Conservation (phyloP, 305 asterid species). For the Andrographis paniculata region DNA sequence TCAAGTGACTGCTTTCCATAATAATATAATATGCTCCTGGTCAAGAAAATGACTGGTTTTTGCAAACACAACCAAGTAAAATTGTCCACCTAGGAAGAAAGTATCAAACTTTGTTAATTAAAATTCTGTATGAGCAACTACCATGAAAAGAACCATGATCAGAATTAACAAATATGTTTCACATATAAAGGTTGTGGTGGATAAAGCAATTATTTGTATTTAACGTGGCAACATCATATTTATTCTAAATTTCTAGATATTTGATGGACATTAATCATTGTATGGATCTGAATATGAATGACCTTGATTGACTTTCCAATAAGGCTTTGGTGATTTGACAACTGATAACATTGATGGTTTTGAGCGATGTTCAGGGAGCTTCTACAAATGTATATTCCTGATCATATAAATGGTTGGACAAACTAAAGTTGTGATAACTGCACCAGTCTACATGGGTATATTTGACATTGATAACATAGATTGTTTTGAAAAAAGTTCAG, state of each 20-base stretch:
- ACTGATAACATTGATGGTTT: too few relatives aligned
- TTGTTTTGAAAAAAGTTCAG: conserved; percentile 1
- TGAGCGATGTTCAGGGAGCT: too few relatives aligned
- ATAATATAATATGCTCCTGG: too few relatives aligned
- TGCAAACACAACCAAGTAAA: neutral
- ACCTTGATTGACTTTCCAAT: conserved; percentile 3
- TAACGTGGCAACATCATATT: neutral
- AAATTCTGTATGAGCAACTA: conserved; percentile 1
- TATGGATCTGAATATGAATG: conserved; percentile 3
- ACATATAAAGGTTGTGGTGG: neutral
- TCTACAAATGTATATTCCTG: too few relatives aligned
- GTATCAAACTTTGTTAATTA: neutral
- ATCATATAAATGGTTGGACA: too few relatives aligned
- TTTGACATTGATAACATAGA: conserved; percentile 6
- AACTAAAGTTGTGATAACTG: too few relatives aligned
- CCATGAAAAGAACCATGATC: neutral
- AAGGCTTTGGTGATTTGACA: too few relatives aligned
- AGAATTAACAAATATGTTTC: neutral
- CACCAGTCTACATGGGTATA: too few relatives aligned
- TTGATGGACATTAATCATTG: conserved; percentile 4
- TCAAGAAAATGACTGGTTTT: conserved; percentile 3
- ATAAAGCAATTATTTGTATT: conserved; percentile 2
- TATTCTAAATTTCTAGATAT: neutral
- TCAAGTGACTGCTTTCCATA: too few relatives aligned
- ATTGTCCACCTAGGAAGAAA: neutral